Conservation (phyloP, 805 yeast species). For the Candida insectalens region DNA sequence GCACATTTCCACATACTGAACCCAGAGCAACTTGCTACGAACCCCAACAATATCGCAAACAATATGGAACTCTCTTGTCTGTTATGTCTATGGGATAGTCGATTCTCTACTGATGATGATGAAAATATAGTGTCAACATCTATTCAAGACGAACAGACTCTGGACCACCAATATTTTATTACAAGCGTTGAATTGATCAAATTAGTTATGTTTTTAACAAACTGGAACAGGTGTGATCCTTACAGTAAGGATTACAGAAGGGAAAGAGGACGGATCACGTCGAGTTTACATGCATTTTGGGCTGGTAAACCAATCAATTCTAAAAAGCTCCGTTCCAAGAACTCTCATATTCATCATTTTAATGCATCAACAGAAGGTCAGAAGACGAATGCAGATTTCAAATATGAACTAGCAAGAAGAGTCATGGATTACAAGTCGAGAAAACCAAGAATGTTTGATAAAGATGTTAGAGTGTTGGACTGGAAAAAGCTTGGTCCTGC, state of each 20-base stretch:
- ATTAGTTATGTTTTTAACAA: not conserved
- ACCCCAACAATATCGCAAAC: no score
- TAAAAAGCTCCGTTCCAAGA: constrained; percentile 4
- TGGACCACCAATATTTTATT: not conserved
- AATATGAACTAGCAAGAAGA: constrained; percentile 49
- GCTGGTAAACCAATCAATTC: constrained; percentile 41
- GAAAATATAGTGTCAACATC: constrained; percentile 26
- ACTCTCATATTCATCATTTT: constrained; percentile 9
- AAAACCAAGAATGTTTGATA: constrained; percentile 61
- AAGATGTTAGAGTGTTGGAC: constrained; percentile 50
- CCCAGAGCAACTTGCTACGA: no score
- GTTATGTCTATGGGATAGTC: constrained; percentile 27
- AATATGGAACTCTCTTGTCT: constrained; percentile 51
- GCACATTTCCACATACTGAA: no score
- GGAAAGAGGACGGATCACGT: not conserved
- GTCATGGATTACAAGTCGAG: constrained; percentile 54
- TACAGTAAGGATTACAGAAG: not conserved
- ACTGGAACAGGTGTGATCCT: no score
- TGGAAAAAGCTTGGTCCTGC: constrained; percentile 57
- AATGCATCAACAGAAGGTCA: constrained; percentile 1
- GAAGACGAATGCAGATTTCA: constrained; percentile 25
- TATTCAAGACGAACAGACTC: not conserved
- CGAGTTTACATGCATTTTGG: constrained; percentile 58
- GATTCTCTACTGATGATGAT: constrained; percentile 14
- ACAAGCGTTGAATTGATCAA: not conserved